Conservation (phyloP, 2,329 filamentous ascomycete species). For the Pyrenophora tritici-repentis region DNA sequence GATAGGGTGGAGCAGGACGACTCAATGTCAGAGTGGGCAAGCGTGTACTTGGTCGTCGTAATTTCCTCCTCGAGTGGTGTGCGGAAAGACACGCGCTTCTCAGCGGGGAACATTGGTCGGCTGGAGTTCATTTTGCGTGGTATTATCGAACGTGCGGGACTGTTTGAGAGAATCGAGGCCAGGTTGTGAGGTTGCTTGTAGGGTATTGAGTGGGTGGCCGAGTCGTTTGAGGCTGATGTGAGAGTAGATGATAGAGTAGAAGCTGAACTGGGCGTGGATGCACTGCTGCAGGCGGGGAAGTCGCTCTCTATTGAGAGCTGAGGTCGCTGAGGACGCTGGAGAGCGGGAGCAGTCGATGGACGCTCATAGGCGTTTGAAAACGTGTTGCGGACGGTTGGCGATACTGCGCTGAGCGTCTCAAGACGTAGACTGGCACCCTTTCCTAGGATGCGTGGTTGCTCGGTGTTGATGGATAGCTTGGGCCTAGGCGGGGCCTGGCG, state of each 20-base stretch:
- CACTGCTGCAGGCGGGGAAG: slow-evolving; percentile 24
- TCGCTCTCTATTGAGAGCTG: slow-evolving; percentile 44
- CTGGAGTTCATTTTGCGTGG: slow-evolving; percentile 50
- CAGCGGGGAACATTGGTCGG: slow-evolving; percentile 57
- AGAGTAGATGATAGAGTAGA: slow-evolving; percentile 49
- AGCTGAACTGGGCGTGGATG: slow-evolving; percentile 43
- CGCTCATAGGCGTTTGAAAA: slow-evolving; percentile 64
- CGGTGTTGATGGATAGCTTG: slow-evolving; percentile 66
- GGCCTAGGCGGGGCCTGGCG: slow-evolving; percentile 52
- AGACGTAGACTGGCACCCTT: slow-evolving; percentile 59
- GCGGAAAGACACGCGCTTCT: slow-evolving; percentile 63
- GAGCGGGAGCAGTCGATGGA: slow-evolving; percentile 34
- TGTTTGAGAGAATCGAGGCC: slow-evolving; percentile 54
- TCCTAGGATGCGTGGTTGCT: slow-evolving; percentile 56
- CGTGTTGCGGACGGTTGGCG: slow-evolving; percentile 66
- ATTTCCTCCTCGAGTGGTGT: slow-evolving; percentile 64
- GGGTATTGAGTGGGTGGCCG: slow-evolving; percentile 45
- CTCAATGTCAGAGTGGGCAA: slow-evolving; percentile 61
- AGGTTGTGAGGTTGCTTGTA: slow-evolving; percentile 55
- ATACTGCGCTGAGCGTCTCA: slow-evolving; percentile 60
- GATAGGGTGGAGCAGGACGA: slow-evolving; percentile 46
- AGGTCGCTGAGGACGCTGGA: slow-evolving; percentile 35
- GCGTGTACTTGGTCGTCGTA: slow-evolving; percentile 59
- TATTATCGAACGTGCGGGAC: slow-evolving; percentile 46
- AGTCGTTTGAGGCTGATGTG: slow-evolving; percentile 49